Base-by-base conservation (phyloP, 139 green algal genomes). In the Gonium pectorale region DNA sequence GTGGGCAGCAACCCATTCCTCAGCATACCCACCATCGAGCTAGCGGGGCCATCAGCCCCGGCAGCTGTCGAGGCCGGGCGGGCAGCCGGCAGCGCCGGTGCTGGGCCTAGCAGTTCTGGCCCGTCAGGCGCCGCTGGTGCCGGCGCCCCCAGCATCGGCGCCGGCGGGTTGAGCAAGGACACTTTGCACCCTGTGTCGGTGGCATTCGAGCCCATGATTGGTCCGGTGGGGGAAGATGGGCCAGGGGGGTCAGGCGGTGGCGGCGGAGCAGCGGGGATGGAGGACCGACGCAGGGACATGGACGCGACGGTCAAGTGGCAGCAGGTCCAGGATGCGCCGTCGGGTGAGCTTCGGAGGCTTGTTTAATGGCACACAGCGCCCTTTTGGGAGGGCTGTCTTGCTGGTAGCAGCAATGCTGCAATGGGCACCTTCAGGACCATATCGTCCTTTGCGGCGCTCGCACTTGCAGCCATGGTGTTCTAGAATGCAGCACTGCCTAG, bases 1-100 rank as follows among this genome's bases (percentile, higher is more conserved):
- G n/a, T 67, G 40, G 80, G 66, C 49, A 80, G 68, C 63, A 90
- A 90, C 69, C 87, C 87, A 22, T 90, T 90, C 60, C 63, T 88
- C 43, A 51, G 44, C 37, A 33, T 81, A 38, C 81, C 86, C 41
- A 78, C 59, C 26, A 54, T 90, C 22, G 86, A 87, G 67, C 73
- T 82, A 19, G 74, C 59, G 38, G 74, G 56, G 29, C 74, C 56
- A 9, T 15, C 56, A 22, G 26, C 56, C 5, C 15, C 56, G 26
- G 64, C 33, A 31, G 70, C 31, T 24, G 46, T 17, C 37, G 31
- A 46, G 11, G 27, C 70, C n/a, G 71, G 71, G 3, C 13, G n/a
- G 4, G 56, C 27, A 8, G 73, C 52, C 6, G n/a, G n/a, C n/a
- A n/a, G n/a, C n/a, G n/a, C n/a, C n/a, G n/a, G n/a, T n/a, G n/a